Percentiles rank a stretch among this genome's conserved stretches.
Conservation (phyloP, 164 flowering plant genomes). For the Amborella trichopoda region DNA sequence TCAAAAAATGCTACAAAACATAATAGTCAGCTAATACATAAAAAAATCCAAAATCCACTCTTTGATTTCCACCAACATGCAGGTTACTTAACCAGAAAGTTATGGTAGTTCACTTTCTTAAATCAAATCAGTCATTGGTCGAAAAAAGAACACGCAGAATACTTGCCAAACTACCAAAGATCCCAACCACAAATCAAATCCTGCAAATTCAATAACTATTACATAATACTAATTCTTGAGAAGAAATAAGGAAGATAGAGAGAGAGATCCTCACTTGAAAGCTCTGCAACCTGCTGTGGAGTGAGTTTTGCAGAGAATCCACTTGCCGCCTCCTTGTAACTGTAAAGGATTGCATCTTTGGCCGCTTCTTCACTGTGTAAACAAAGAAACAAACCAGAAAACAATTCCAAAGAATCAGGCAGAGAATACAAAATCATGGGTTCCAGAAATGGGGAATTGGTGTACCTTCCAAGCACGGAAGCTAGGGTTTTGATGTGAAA, state of each 20-base stretch:
- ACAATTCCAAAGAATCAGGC: background rate
- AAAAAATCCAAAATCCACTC: too few species aligned
- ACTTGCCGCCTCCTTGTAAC: constrained; percentile 75
- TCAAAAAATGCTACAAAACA: too few species aligned
- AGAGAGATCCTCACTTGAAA: constrained; percentile 42
- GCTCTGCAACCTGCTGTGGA: constrained; percentile 52
- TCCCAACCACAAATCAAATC: too few species aligned
- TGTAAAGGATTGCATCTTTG: constrained; percentile 60
- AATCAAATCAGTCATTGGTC: too few species aligned
- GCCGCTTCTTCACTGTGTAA: constrained; percentile 75
- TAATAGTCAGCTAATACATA: too few species aligned
- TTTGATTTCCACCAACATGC: too few species aligned
- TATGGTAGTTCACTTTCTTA: too few species aligned
- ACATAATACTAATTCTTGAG: too few species aligned
- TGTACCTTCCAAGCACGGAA: constrained; percentile 60
- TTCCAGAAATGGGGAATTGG: background rate
- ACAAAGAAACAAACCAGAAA: constrained; percentile 3
- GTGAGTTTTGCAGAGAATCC: constrained; percentile 95
- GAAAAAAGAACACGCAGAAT: too few species aligned
- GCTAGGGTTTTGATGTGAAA: constrained; percentile 49
- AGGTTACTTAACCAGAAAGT: too few species aligned
- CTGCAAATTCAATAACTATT: too few species aligned
- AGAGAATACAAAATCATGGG: background rate
- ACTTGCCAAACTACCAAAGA: too few species aligned
- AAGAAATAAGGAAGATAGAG: constrained; percentile 1